Base-by-base conservation (phyloP, 495 filamentous ascomycete species). In the Neurospora sp. region DNA sequence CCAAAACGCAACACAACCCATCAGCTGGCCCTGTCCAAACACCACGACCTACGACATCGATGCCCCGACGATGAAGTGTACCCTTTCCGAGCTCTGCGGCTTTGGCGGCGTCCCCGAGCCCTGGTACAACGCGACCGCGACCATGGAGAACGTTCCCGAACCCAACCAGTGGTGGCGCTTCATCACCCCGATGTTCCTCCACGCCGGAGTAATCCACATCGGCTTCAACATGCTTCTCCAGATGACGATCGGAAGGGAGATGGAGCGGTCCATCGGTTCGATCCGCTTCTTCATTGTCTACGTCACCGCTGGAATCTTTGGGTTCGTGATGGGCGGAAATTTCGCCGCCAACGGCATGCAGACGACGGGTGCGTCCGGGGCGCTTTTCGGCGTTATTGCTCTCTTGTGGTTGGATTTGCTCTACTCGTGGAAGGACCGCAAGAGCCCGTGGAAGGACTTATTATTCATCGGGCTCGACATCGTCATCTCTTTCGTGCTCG, bases 121-220 rank as follows among this genome's bases (percentile, higher is more conserved):
- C 16, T 62, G 85, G 82, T 87, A 88, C 80, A 77, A 78, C 39
- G 75, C 79, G 35, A 81, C 79, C 4, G 80, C 81, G 48, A 73
- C 74, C 2, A 70, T 77, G 39, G 66, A 79, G 31, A 79, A 82
- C 76, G 76, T 72, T 27, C 84, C 85, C n/a, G 81, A 85, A 71
- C 96, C 96, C 18, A 90, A 98, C 77, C 96, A 99, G 80, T 98
- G 96, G 96, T 99, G 89, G 79, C 90, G 96, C 70, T 98, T 99
- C 83, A 97, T 99, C 79, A 83, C 90, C 20, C 96, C 96, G 66
- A 98, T 99, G 72, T 99, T 99, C 85, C 81, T 98, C 74, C 96
- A 99, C 78, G 93, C 92, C 37, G 96, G 96, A 6, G 82, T 99
- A 54, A 89, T 99, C 75, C 96, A 99, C 82, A 97, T 99, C 73